Evolutionary conservation across 306 rosid species (phyloP).

Genomic region (Vachellia collinsii): DNA sequence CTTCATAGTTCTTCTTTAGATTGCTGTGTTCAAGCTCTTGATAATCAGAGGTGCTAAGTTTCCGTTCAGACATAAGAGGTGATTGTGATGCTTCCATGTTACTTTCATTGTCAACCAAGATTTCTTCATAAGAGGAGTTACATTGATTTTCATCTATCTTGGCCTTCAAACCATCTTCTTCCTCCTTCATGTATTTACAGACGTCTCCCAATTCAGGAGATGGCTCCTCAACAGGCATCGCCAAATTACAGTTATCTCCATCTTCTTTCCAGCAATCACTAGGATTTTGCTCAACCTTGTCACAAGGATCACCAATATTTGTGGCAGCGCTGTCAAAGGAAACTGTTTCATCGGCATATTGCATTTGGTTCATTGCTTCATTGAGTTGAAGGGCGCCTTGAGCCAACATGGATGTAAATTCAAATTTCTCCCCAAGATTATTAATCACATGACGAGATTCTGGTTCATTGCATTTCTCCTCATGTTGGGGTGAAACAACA

Average conservation of each 20-base stretch:
- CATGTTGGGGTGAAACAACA: conserved; percentile 41
- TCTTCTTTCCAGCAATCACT: conserved; percentile 42
- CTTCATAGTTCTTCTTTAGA: conserved; percentile 42
- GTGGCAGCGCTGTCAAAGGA: conserved; percentile 36
- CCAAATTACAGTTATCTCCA: conserved; percentile 41
- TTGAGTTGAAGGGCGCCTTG: conserved; percentile 40
- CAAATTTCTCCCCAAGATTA: conserved; percentile 41
- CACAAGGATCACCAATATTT: conserved; percentile 36
- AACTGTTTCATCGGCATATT: conserved; percentile 36
- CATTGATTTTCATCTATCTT: conserved; percentile 47
- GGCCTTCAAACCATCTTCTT: conserved; percentile 44
- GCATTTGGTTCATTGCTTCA: conserved; percentile 43
- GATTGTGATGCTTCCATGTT: conserved; percentile 35
- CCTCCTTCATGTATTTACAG: conserved; percentile 40
- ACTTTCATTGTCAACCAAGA: conserved; percentile 31
- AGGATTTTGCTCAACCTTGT: conserved; percentile 45
- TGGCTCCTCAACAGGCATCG: conserved; percentile 50
- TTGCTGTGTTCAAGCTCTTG: conserved; percentile 40
- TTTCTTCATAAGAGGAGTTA: conserved; percentile 49
- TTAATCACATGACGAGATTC: conserved; percentile 41
- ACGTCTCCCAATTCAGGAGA: conserved; percentile 42
- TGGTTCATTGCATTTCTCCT: conserved; percentile 40
- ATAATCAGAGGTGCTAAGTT: conserved; percentile 36
- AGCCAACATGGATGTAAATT: conserved; percentile 41
- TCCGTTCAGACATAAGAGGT: conserved; percentile 48